Evolutionary conservation across 169 alveolate species (phyloP).

Genomic region (Perkinsus olseni): DNA sequence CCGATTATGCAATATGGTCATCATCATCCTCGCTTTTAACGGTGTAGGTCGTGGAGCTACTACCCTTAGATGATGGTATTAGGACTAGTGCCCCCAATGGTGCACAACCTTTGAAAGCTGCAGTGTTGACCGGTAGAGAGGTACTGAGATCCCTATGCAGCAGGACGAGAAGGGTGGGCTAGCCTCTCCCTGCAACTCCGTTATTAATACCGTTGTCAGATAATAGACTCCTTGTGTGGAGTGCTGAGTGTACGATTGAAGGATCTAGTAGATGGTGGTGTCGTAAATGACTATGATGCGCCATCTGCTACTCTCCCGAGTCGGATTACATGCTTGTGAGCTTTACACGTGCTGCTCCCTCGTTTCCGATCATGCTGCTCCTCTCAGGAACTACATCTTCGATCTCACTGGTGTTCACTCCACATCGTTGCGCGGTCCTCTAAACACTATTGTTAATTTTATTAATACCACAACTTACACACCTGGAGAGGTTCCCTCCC

Average conservation of each 20-base stretch:
- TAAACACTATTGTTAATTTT: background rate
- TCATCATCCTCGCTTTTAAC: too few relatives aligned
- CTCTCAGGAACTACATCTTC: background rate
- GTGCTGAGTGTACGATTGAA: background rate
- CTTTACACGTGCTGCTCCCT: background rate
- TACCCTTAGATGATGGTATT: background rate
- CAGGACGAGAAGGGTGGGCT: background rate
- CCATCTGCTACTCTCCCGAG: too few relatives aligned
- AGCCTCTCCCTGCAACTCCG: too few relatives aligned
- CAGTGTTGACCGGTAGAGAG: background rate
- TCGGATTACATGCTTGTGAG: background rate
- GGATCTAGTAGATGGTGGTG: background rate
- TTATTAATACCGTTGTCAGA: background rate
- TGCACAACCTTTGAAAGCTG: background rate
- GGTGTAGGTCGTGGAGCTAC: too few relatives aligned
- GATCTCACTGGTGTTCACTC: background rate
- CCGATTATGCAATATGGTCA: too few relatives aligned
- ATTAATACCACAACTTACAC: background rate
- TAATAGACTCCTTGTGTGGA: background rate
- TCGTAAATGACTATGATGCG: too few relatives aligned
- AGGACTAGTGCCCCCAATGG: background rate
- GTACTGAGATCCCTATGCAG: background rate
- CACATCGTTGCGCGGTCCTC: background rate
- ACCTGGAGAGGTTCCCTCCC: background rate
- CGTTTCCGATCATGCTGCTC: background rate